A percentile compares a stretch with the other conserved stretches of the same genome.
These are phyloP conservation scores for Aspergillus sojae DNA, from an alignment of 2,329 filamentous ascomycete genomes.

Conservation along the genomic window DNA sequence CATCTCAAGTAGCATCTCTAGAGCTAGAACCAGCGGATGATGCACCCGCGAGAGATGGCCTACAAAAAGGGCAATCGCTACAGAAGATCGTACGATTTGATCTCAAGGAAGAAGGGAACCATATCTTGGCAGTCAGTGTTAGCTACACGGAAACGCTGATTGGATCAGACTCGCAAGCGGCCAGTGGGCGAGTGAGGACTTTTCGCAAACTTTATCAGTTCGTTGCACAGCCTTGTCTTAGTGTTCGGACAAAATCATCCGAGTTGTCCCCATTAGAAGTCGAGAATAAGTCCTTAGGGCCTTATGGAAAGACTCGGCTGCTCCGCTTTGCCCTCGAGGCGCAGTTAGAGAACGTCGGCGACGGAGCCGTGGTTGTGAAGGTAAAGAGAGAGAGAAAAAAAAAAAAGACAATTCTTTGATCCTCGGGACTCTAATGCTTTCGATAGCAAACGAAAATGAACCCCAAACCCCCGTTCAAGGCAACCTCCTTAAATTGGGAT, in stretches of 20 bases:
- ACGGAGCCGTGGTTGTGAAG: slow-evolving; percentile 79
- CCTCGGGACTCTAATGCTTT: slow-evolving; percentile 7
- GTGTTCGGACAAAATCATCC: slow-evolving; percentile 87
- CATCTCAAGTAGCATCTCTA: slow-evolving; percentile 71
- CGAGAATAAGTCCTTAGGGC: slow-evolving; percentile 48
- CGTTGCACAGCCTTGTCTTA: slow-evolving; percentile 84
- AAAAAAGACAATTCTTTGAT: neutral
- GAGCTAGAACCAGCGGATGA: slow-evolving; percentile 54
- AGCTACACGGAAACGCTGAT: slow-evolving; percentile 85
- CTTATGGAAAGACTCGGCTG: slow-evolving; percentile 45
- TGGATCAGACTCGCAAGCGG: slow-evolving; percentile 47
- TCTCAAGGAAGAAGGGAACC: slow-evolving; percentile 89
- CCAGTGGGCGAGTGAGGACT: slow-evolving; percentile 70
- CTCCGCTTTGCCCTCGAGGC: slow-evolving; percentile 79
- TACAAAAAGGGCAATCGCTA: slow-evolving; percentile 62
- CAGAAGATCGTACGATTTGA: slow-evolving; percentile 85
- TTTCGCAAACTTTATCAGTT: slow-evolving; percentile 98
- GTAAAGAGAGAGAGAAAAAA: slow-evolving; percentile 35
- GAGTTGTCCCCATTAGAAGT: slow-evolving; percentile 55
- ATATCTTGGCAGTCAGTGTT: slow-evolving; percentile 90
- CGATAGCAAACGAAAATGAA: slow-evolving; percentile 51
- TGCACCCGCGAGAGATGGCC: slow-evolving; percentile 41
- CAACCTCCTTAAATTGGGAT: slow-evolving; percentile 60
- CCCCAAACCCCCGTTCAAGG: slow-evolving; percentile 56
- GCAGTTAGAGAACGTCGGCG: slow-evolving; percentile 92